phyloP scores from a whole-genome alignment of 1,284 basidiomycete species.

The Anthracocystis panici-leucophaei region DNA sequence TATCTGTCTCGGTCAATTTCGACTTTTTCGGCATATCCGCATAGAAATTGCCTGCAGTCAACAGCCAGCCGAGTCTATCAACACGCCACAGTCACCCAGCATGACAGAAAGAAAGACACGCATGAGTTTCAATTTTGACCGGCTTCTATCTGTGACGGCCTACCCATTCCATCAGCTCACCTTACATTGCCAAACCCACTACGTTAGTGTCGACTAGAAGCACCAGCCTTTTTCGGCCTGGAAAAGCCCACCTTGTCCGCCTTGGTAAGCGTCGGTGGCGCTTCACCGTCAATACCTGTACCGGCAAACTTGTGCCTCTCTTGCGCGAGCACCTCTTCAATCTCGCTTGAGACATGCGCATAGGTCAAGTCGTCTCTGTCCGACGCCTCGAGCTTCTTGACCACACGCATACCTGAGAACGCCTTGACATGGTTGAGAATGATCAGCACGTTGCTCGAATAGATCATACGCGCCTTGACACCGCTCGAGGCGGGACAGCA shows the following conservation, averaged over 20 bases:
- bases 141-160: not conserved
- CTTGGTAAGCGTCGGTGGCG: slow-evolving; percentile 21
- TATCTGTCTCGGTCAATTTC: too few relatives aligned
- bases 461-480: slow-evolving; percentile 59
- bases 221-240: slow-evolving; percentile 41
- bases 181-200: not conserved
- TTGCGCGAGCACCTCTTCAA: slow-evolving; percentile 36
- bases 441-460: slow-evolving; percentile 54
- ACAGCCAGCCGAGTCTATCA: not conserved
- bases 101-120: not conserved
- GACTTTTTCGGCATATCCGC: too few relatives aligned
- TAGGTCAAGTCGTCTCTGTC: slow-evolving; percentile 40
- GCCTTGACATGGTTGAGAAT: slow-evolving; percentile 47
- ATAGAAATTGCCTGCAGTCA: too few relatives aligned
- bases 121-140: not conserved
- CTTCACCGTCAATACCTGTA: slow-evolving; percentile 27
- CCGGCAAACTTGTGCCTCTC: slow-evolving; percentile 46
- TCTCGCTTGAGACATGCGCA: slow-evolving; percentile 27
- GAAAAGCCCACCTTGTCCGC: slow-evolving; percentile 24
- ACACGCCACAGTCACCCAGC: not conserved
- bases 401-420: slow-evolving; percentile 51
- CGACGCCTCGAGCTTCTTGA: slow-evolving; percentile 54
- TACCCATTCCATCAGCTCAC: not conserved
- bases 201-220: slow-evolving; percentile 21
- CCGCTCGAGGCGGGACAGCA: slow-evolving; percentile 55